Base-by-base conservation (phyloP, 257 asterid species). In the Nicotiana undulata region DNA sequence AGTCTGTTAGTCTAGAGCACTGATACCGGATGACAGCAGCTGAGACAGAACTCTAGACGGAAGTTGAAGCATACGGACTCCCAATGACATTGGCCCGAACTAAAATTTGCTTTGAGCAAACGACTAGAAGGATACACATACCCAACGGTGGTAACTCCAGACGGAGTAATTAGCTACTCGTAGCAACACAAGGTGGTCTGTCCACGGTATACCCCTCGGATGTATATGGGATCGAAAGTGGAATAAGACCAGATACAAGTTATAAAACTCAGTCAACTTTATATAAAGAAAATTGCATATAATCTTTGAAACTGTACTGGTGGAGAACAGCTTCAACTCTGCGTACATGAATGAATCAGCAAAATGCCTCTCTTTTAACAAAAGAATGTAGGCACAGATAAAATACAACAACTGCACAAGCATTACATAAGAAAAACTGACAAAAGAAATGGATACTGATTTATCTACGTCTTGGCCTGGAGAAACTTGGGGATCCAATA, bases 401-500 rank as follows among this genome's bases (percentile, higher is more conserved):
- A 51, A 24, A 74, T 72, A 74, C 59, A 70, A 68, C 77, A 22
- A 74, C 79, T 74, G 44, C 79, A 49, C 61, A 49, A 74, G 55
- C 79, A 74, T 74, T 74, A 74, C 40, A 49, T 6, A 13, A 24
- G 40, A 74, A 49, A 13, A 15, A 24, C 79, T 74, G 16, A 49
- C 61, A 40, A 55, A 49, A 61, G 28, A 82, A 52, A 80, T 20
- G 55, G 55, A 53, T n/a, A 49, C 81, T 40, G 10, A 66, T 75
- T 86, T 89, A 96, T 92, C 96, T 91, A 82, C 95, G 96, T 83
- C 97, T 83, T 61, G 93, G 95, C 92, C 98, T 87, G 67, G 97
- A 89, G 97, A 90, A 92, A 85, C 94, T 87, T 2, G 99, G 97
- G 60, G 99, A 93, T 18, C 86, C 90, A 80, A 81, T 77, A 0